Evolutionary conservation across 352 stramenopile species (phyloP), one percentile per base, ranked within the genome.

Genomic region (Pythium folliculosum): DNA sequence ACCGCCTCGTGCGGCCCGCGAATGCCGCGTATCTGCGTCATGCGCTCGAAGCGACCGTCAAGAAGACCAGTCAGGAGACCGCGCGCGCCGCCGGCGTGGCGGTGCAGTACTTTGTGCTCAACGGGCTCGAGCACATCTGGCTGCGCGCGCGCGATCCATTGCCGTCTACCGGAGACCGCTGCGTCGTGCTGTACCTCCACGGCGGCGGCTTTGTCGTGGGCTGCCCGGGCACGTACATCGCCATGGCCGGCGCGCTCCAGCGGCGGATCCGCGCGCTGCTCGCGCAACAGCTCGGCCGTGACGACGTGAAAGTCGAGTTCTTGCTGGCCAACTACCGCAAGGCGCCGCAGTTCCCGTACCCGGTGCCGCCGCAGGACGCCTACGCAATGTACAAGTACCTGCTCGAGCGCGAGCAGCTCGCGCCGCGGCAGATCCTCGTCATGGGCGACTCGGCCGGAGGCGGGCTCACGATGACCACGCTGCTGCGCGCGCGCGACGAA

Each of bases 261-360:
- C 76, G n/a, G 19, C 27, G 5, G 4, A 27, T 54, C 17, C 10
- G 16, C 13, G 10, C 13, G 49, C 25, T 55, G 9, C 8, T 23
- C 19, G 5, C 27, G 27, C 8, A 55, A 2, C 14, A 55, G 30
- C 23, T 38, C 12, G 22, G 5, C 12, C 32, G 8, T 12, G 19
- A 37, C 17, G n/a, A 49, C 23, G 12, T 65, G 1, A n/a, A 58
- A 3, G 48, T 65, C 45, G 63, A 70, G 2, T 21, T 60, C 1
- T 17, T 75, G 13, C 63, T 75, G 1, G 62, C 56, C 57, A 70
- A 75, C 47, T 75, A 75, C 48, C 68, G 68, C 52, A 75, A 75
- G 58, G 60, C 40, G 5, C 68, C 68, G 0, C 43, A 71, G 45
- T 40, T 30, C 17, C 35, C 30, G 14, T 65, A 65, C 30, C 68